Conservation (phyloP, 2,329 filamentous ascomycete genomes). For the Phyllosticta citribraziliensis region DNA sequence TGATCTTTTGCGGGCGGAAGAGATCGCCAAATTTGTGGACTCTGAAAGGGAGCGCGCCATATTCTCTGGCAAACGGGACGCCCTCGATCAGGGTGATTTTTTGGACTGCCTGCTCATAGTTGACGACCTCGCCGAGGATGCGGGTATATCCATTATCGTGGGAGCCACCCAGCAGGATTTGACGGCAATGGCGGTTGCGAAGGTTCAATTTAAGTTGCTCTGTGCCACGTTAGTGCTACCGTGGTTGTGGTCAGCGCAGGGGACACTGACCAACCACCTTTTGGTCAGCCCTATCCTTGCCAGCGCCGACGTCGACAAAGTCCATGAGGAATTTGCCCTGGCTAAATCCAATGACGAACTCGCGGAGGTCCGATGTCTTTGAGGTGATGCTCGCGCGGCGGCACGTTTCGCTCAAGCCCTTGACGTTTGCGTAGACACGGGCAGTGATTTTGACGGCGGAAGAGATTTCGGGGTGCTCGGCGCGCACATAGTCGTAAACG, state of each 20-base stretch:
- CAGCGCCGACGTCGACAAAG: constrained; percentile 38
- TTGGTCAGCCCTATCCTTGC: constrained; percentile 38
- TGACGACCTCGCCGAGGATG: constrained; percentile 40
- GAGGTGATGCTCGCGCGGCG: constrained; percentile 36
- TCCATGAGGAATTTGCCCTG: constrained; percentile 36
- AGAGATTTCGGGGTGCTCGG: constrained; percentile 24
- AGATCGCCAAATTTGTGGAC: constrained; percentile 42
- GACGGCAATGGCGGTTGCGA: constrained; percentile 50
- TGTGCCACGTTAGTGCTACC: constrained; percentile 16
- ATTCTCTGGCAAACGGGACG: constrained; percentile 44
- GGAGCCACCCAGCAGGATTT: constrained; percentile 50
- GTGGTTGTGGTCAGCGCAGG: not conserved
- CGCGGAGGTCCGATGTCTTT: constrained; percentile 34
- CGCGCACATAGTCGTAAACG: constrained; percentile 34
- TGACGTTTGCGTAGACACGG: constrained; percentile 45
- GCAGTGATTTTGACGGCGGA: constrained; percentile 38
- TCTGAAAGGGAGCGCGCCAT: constrained; percentile 41
- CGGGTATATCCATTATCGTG: constrained; percentile 46
- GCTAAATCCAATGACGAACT: constrained; percentile 49
- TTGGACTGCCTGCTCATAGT: constrained; percentile 34
- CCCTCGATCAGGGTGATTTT: constrained; percentile 49
- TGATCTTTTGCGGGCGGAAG: constrained; percentile 45
- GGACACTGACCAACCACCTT: constrained; percentile 38
- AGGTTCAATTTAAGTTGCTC: constrained; percentile 47
- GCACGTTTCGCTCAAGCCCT: constrained; percentile 40